A percentile compares a stretch with the other conserved stretches of the same genome.
These are phyloP conservation scores for Sequoia sempervirens DNA, from an alignment of 75 land plant genomes.

Conservation along the genomic window DNA sequence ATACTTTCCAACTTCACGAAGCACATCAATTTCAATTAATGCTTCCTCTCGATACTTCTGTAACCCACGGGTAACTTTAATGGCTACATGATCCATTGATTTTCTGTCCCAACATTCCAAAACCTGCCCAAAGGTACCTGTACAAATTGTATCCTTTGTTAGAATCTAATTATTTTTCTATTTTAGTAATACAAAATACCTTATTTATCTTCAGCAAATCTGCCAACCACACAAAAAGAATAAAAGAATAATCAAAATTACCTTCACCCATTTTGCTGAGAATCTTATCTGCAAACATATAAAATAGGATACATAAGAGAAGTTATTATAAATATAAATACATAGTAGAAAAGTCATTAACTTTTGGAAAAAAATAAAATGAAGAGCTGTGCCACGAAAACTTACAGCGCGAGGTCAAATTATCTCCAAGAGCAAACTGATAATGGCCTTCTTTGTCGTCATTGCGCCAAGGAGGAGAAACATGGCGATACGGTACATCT, in stretches of 20 bases:
- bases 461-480: conserved; percentile 65
- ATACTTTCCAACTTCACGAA: conserved; percentile 56
- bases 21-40: conserved; percentile 78
- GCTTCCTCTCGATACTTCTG: conserved; percentile 87
- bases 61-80: conserved; percentile 69
- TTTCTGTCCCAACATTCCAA: conserved; percentile 90
- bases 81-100: conserved; percentile 71
- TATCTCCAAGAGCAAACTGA: conserved; percentile 73
- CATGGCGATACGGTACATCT: background rate
- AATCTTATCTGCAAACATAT: background rate
- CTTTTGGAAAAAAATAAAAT: background rate
- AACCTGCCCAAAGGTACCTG: conserved; percentile 96
- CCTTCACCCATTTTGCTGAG: background rate
- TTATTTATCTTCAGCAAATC: background rate
- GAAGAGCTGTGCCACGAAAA: background rate
- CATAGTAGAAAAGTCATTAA: background rate
- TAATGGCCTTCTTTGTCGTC: conserved; percentile 85
- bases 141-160: background rate
- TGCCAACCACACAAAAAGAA: background rate
- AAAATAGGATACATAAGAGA: background rate
- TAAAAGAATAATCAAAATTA: background rate
- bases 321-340: background rate
- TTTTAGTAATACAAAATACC: background rate
- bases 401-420: conserved; percentile 80
- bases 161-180: background rate